Evolutionary conservation across 2,329 filamentous ascomycete genomes (phyloP), one percentile per base, ranked within the genome.

Genomic region (Trichoderma semiorbis): DNA sequence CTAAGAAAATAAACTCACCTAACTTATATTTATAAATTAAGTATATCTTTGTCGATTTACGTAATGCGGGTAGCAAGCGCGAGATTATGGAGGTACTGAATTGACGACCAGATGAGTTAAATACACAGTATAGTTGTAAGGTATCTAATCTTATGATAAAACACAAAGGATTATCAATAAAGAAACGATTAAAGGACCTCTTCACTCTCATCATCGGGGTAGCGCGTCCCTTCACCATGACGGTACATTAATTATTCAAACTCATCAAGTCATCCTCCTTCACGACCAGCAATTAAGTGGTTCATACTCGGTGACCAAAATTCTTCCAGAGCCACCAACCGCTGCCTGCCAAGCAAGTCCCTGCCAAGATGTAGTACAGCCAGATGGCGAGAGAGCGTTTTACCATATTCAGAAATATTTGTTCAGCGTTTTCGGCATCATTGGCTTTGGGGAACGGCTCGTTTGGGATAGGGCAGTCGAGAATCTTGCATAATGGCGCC

Each of bases 361-460:
- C 47, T 53, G 47, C n/a, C 11, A 2, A 53, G 21, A 53, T 12
- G 21, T 53, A 53, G 47, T 53, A 53, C n/a, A 53, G n/a, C 47
- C 47, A 53, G 47, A 53, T 53, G n/a, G 47, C 24, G 47, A 53
- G 47, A 21, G 47, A 53, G 47, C 47, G 47, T 53, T 53, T 53
- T 14, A 53, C 47, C 47, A 53, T 53, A 21, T 53, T 53, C 47
- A 53, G 47, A 14, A 53, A 53, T 53, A 53, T 53, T 53, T 53
- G 47, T 7, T 53, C 47, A 53, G 47, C 47, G 11, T 53, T 53
- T 30, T 60, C 32, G 18, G 57, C 28, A 55, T 77, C 77, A 53
- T 78, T 79, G 21, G 74, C 75, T n/a, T 72, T 73, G 2, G 77
- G 77, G 47, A 79, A 78, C 16, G 75, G 74, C 55, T 73, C 74